These are phyloP conservation scores for Bondarzewia mesenterica DNA, from an alignment of 1,284 basidiomycete genomes.

Conservation along the genomic window DNA sequence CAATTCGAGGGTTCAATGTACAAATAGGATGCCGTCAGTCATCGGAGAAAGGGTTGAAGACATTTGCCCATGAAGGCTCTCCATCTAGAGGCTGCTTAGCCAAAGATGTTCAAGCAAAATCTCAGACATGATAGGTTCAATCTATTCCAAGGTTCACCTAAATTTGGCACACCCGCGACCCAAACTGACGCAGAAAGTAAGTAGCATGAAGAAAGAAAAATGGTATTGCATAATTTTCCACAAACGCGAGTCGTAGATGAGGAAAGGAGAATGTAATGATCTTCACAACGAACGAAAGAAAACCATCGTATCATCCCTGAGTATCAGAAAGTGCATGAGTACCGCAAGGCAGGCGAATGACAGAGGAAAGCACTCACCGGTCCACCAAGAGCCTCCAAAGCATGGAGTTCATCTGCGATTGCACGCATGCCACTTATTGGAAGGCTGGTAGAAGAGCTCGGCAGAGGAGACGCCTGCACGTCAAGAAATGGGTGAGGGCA, in stretches of 20 bases:
- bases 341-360: not conserved
- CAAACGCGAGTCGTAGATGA: not conserved
- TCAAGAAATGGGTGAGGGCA: too few species aligned
- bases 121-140: too few species aligned
- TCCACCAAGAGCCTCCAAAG: conserved; percentile 10
- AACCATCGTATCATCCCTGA: not conserved
- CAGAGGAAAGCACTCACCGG: conserved; percentile 4
- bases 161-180: not conserved
- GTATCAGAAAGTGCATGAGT: not conserved
- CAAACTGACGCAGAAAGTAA: not conserved
- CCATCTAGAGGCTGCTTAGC: too few species aligned
- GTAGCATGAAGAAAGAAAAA: not conserved
- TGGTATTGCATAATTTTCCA: conserved; percentile 3
- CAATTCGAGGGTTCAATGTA: too few species aligned
- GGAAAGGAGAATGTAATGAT: not conserved
- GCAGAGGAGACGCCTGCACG: conserved; percentile 8
- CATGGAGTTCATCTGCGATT: conserved; percentile 13
- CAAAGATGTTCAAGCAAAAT: too few species aligned
- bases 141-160: not conserved
- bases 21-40: too few species aligned
- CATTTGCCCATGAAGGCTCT: too few species aligned
- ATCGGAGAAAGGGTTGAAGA: too few species aligned
- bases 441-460: conserved; percentile 14
- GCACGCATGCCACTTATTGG: conserved; percentile 16
- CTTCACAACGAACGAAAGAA: not conserved